Evolutionary conservation across 805 yeast species (phyloP).

Genomic region (Lachancea nothofagi): DNA sequence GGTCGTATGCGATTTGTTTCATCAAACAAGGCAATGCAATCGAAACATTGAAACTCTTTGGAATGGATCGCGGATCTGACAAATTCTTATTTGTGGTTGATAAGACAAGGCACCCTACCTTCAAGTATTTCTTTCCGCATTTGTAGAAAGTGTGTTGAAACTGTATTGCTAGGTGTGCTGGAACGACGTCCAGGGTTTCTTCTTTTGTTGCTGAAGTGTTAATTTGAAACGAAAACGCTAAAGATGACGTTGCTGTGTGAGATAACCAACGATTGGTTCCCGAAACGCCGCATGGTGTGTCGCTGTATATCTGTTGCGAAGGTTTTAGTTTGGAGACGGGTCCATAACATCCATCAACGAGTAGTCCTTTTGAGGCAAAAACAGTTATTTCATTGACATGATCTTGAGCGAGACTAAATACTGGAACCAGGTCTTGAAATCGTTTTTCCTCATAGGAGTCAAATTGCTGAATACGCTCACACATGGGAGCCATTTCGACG

Average conservation of each 20-base stretch:
- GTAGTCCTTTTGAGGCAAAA: slow-evolving; percentile 4
- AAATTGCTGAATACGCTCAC: slow-evolving; percentile 13
- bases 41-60: slow-evolving; percentile 6
- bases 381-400: slow-evolving; percentile 3
- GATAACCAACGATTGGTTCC: slow-evolving; percentile 13
- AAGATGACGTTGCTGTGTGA: slow-evolving; percentile 1
- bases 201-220: slow-evolving; percentile 12
- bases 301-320: slow-evolving; percentile 11
- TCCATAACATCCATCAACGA: slow-evolving; percentile 15
- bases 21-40: slow-evolving; percentile 12
- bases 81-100: slow-evolving; percentile 10
- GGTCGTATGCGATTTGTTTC: slow-evolving; percentile 13
- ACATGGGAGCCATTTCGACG: slow-evolving; percentile 17
- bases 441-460: slow-evolving; percentile 16
- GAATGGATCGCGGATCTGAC: slow-evolving; percentile 4
- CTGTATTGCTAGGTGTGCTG: slow-evolving; percentile 13
- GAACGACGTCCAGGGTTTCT: slow-evolving; percentile 12
- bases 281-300: slow-evolving; percentile 15
- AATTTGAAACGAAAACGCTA: slow-evolving; percentile 14
- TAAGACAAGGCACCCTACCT: slow-evolving; percentile 11
- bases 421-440: slow-evolving; percentile 6
- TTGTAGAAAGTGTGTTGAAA: slow-evolving; percentile 9
- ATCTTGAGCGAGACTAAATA: neutral
- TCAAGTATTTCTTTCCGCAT: slow-evolving; percentile 2
- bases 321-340: slow-evolving; percentile 4